Evolutionary conservation across 352 stramenopile species (phyloP), one percentile per base, ranked within the genome.

Genomic region (Phytophthora constricta): DNA sequence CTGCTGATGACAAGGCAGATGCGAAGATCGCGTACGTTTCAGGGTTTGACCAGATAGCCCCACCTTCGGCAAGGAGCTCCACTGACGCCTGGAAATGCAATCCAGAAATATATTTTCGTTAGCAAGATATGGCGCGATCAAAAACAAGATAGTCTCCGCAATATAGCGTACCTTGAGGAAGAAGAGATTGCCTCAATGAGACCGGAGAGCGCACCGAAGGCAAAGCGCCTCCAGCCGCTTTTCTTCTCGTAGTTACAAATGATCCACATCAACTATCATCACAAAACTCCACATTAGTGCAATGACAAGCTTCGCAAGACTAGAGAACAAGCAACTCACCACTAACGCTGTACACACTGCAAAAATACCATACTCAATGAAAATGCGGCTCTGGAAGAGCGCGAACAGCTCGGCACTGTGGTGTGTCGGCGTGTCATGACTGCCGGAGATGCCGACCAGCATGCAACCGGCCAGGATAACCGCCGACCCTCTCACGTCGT

Each of bases 171-270:
- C 87, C 82, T 95, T 95, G 58, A 93, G 79, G 58, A 96, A 96
- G 72, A 80, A 96, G 20, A 96, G 75, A 47, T 96, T 96, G 57
- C 87, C 87, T n/a, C 87, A 20, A 94, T 81, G 9, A 94, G 72
- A 17, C 87, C 87, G 3, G 87, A 93, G 1, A 96, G 67, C 8
- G 87, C 87, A 20, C 87, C 87, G 37, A 90, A 96, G 23, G 86
- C 87, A 66, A 96, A 96, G 34, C 87, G 83, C 20, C 86, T 83
- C 69, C 80, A 92, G 3, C 79, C 80, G 41, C 83, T 93, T 54
- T 81, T 81, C 45, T 80, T 83, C 17, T 86, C 71, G 26, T 78
- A 82, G 14, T 73, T 90, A 46, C 73, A 91, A 28, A 93, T 89
- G 48, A 92, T 76, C 77, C 78, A 94, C 31, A 79, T 76, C 48